Evolutionary conservation across 164 flowering plant genomes (phyloP), one percentile per base, ranked within the genome.

Genomic region (Chloranthus sessilifolius): DNA sequence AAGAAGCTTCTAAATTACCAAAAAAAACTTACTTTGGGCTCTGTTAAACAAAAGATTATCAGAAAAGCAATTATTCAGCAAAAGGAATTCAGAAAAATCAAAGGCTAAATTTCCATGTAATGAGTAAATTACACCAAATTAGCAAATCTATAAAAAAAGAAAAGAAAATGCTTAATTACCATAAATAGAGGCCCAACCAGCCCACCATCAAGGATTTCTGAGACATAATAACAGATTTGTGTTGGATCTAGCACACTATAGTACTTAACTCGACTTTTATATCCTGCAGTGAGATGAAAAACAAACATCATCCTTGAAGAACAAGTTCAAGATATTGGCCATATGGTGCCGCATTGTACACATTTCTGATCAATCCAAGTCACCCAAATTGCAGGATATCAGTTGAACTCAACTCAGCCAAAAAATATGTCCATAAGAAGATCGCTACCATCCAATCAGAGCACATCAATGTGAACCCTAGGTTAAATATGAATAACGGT

Each of bases 181-280:
- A 76, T 84, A 62, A 89, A 94, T 5, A 94, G 59, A 33, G 99
- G 99, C 35, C 82, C 66, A 47, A 48, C 65, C n/a, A 38, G 53
- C 53, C 90, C 95, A 15, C 80, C 83, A 58, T 89, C 87, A 40
- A 89, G 69, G 60, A 94, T 74, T 76, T 94, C 95, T 25, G 99
- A 94, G 6, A 87, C 33, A 68, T 94, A 94, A 56, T 65, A 65
- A 55, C 81, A 76, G 74, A 59, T 72, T 44, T 54, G 65, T 35
- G 88, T 49, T 49, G 96, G 99, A 68, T 94, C 95, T 35, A 80
- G 45, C 56, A 81, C 69, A 49, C 74, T 83, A 25, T 77, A 71
- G 71, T 86, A 89, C 65, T 52, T 81, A 39, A 85, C 96, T 34
- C 95, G 76, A 70, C 97, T 89, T 66, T 62, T 78, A 59, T 81